Evolutionary conservation across 345 rosid species (phyloP).

Genomic region (Gossypium longicalyx): DNA sequence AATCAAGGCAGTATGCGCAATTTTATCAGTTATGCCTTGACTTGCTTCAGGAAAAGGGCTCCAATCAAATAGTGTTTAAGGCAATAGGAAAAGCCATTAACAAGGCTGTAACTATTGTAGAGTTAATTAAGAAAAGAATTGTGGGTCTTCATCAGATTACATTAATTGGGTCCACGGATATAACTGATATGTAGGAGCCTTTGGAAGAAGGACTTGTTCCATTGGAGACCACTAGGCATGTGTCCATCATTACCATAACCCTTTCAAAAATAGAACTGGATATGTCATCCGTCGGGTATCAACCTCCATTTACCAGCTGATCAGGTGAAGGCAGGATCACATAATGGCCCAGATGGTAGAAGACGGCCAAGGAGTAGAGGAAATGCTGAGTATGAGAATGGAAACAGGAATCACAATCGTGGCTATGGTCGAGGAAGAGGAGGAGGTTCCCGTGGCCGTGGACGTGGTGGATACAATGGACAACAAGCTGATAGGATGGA

Average conservation of each 20-base stretch:
- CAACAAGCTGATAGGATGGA: neutral
- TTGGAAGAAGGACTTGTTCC: neutral
- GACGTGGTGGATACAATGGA: neutral
- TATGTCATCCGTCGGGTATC: neutral
- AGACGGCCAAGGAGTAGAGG: too few relatives aligned
- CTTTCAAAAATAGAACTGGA: neutral
- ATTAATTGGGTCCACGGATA: neutral
- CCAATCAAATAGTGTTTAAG: neutral
- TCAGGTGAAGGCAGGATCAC: neutral
- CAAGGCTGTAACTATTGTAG: neutral
- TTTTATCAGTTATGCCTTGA: neutral
- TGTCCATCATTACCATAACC: neutral
- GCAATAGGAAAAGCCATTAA: conserved; percentile 1
- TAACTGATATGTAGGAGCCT: neutral
- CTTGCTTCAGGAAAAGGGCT: neutral
- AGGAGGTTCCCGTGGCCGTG: neutral
- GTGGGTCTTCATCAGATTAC: conserved; percentile 1
- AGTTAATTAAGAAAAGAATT: conserved; percentile 4
- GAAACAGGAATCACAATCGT: too few relatives aligned
- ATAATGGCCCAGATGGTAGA: too few relatives aligned
- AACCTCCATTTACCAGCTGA: neutral
- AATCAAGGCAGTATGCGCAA: neutral
- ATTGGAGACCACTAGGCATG: neutral
- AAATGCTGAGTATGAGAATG: too few relatives aligned
- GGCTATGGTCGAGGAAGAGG: too few relatives aligned